Evolutionary conservation across 805 yeast genomes (phyloP), one percentile per base, ranked within the genome.

Genomic region (Scheffersomyces coipomensis): DNA sequence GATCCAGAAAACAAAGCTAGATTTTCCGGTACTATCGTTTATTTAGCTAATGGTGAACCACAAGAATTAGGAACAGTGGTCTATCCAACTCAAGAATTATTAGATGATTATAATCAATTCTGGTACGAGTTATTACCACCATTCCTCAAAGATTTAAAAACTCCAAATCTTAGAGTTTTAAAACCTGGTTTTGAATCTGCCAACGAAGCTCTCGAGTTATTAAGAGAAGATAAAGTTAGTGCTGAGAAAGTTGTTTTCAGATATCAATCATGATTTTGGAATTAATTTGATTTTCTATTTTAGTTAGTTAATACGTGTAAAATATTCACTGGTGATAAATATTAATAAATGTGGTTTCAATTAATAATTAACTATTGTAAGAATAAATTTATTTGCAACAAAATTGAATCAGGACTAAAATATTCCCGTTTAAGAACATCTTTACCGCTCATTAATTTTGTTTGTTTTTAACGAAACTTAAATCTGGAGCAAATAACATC

Each of bases 181-280:
- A 18, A 44, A 22, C 37, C 52, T 6, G 68, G 66, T 8, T 51
- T 60, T 13, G 58, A 49, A 18, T 45, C 56, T 35, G 60, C 45
- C 17, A 64, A 68, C 30, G 65, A 63, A 37, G 76, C 71, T 8
- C 51, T 72, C n/a, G 48, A 48, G 2, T 48, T 72, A 47, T 53
- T 71, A 38, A 56, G 52, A 42, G 51, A 58, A 10, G 58, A 62
- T 37, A 66, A 72, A 51, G 75, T 71, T 9, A 58, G 68, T 41
- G 75, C 62, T 37, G 69, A 65, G 44, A 76, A 76, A 53, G 45
- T 75, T 42, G 76, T 75, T 7, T 64, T 68, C 45, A 59, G 67
- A 34, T 4, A 15, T 11, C 11, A 25, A n/a, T n/a, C n/a, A n/a
- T n/a, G n/a, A n/a, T n/a, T n/a, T n/a, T n/a, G n/a, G n/a, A n/a